Base-by-base conservation (phyloP, 1,284 basidiomycete species). In the Boletus chippewaensis region DNA sequence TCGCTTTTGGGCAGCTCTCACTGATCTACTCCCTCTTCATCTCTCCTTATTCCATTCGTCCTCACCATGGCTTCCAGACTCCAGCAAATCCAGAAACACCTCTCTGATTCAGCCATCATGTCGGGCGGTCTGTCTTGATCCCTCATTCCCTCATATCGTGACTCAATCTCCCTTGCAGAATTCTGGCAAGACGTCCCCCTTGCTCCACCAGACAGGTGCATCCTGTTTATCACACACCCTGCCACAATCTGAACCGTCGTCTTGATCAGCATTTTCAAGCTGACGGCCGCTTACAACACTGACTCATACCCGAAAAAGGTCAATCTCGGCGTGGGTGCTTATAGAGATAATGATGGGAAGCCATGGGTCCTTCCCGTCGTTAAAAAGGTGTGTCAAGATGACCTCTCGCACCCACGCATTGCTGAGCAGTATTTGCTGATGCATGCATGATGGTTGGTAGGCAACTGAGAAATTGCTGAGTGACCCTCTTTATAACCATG, bases 331-430 rank as follows among this genome's bases (percentile, higher is more conserved):
- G 83, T 95, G 28, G 89, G 91, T 40, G 92, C 93, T 2, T 95
- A 95, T 68, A 76, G 92, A 51, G 92, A 95, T 62, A 81, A 95
- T 62, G 70, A 87, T 59, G 83, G 79, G 63, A 91, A 87, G 70
- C 84, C 93, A 3, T 96, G 91, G 84, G 81, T 95, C 18, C 80
- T 95, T n/a, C 94, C 94, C 18, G 90, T 92, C 29, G 87, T 95
- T 12, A 86, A 60, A 57, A 92, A 92, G 78, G 91, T 87, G 55
- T 53, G 71, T 59, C 36, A 38, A n/a, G 40, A 43, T 47, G 22
- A 35, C 34, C 34, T 6, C 34, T n/a, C 28, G 8, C n/a, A 32
- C 31, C 11, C 13, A 24, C 20, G 35, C 16, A 46, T 39, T 42
- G 31, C 42, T 47, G 13, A 40, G 47, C 46, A 8, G 18, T 15